A percentile compares a stretch with the other conserved stretches of the same genome.
These are phyloP conservation scores for Fusarium stilboides DNA, from an alignment of 2,329 filamentous ascomycete species.

Conservation along the genomic window DNA sequence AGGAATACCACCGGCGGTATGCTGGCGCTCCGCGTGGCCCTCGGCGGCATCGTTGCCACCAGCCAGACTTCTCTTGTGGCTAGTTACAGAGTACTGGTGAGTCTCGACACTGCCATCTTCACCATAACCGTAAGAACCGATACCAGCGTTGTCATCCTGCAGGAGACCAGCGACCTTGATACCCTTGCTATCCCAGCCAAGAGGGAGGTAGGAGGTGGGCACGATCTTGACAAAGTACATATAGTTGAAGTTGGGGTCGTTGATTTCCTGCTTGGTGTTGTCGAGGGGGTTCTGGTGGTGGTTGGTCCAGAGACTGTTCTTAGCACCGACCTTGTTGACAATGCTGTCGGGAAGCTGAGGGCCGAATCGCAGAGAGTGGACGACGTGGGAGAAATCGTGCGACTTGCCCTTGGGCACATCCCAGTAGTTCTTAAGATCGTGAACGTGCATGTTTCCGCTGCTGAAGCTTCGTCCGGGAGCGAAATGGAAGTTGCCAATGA, in stretches of 20 bases:
- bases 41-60: constrained; percentile 89
- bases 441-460: constrained; percentile 96
- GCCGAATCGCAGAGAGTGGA: constrained; percentile 93
- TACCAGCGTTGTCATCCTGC: constrained; percentile 74
- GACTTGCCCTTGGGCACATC: constrained; percentile 76
- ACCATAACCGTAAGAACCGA: constrained; percentile 68
- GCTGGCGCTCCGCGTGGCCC: constrained; percentile 91
- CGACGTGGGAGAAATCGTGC: constrained; percentile 90
- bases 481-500: constrained; percentile 98
- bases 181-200: constrained; percentile 83
- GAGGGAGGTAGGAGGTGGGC: constrained; percentile 91
- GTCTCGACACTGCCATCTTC: constrained; percentile 90
- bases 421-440: constrained; percentile 97
- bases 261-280: constrained; percentile 80
- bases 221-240: constrained; percentile 99
- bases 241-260: constrained; percentile 91
- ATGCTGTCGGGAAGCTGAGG: constrained; percentile 87
- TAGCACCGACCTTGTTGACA: constrained; percentile 69
- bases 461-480: constrained; percentile 96
- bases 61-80: constrained; percentile 88
- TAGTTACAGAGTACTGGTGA: constrained; percentile 98
- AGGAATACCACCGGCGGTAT: constrained; percentile 92
- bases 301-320: constrained; percentile 79
- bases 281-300: constrained; percentile 96
- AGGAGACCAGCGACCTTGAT: constrained; percentile 50